Conservation (phyloP, 2,329 filamentous ascomycete species). For the Cladosporium colombiae region DNA sequence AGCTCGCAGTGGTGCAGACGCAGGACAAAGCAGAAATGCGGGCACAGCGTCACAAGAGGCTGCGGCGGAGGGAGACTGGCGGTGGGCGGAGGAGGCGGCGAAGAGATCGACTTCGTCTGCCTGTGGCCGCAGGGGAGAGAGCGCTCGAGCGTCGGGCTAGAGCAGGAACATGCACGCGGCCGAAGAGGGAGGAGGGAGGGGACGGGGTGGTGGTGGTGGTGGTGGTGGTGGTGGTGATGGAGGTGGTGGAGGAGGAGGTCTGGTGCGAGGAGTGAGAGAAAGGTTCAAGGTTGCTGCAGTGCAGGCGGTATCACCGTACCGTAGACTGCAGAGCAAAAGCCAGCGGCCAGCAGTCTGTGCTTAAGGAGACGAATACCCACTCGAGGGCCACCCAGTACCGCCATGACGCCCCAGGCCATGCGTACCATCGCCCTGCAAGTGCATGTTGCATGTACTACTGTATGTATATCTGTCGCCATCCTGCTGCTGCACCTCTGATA, state of each 20-base stretch:
- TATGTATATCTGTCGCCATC: neutral
- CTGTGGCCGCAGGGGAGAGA: neutral
- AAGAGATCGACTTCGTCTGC: neutral
- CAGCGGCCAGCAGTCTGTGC: constrained; percentile 2
- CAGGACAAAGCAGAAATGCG: constrained; percentile 15
- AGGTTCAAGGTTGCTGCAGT: neutral
- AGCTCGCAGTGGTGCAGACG: neutral
- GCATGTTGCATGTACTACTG: neutral
- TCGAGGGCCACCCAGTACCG: neutral
- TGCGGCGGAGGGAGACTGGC: neutral
- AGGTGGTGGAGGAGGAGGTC: constrained; percentile 7
- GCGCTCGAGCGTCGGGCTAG: constrained; percentile 13
- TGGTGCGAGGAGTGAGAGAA: constrained; percentile 8
- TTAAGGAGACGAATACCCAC: constrained; percentile 4
- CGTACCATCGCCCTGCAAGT: neutral
- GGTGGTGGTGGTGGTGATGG: neutral
- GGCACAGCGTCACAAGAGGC: constrained; percentile 1
- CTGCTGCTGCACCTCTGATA: neutral
- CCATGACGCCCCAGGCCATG: constrained; percentile 5
- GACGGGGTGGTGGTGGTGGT: constrained; percentile 2
- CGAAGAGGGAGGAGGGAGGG: constrained; percentile 4
- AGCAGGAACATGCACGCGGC: constrained; percentile 19
- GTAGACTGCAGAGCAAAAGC: constrained; percentile 6
- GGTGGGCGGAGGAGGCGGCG: constrained; percentile 1
- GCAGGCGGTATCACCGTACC: neutral